phyloP scores from a whole-genome alignment of 768 basidiomycete species.

The Cystobasidiopsis lactophilus region DNA sequence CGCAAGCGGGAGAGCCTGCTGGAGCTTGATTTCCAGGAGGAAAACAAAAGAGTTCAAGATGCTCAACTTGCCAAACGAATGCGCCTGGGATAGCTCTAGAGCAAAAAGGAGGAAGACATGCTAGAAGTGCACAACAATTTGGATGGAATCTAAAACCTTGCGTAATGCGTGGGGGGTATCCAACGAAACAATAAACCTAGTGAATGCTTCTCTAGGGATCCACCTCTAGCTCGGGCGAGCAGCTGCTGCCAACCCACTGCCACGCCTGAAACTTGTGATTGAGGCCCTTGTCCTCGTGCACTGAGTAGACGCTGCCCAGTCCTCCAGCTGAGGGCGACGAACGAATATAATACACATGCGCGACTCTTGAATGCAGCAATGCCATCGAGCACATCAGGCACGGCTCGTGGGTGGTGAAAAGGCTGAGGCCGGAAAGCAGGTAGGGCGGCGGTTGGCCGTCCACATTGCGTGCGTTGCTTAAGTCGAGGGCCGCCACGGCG shows the following conservation, averaged over 20 bases:
- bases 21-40: too few species aligned
- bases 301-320: slow-evolving; percentile 46
- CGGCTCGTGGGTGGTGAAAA: slow-evolving; percentile 89
- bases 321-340: slow-evolving; percentile 65
- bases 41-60: too few species aligned
- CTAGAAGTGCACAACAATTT: too few species aligned
- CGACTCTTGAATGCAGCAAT: slow-evolving; percentile 77
- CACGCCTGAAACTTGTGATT: slow-evolving; percentile 70
- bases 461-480: slow-evolving; percentile 3
- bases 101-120: too few species aligned
- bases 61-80: too few species aligned
- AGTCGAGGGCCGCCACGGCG: slow-evolving; percentile 15
- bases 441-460: slow-evolving; percentile 56
- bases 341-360: slow-evolving; percentile 44
- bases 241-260: slow-evolving; percentile 32
- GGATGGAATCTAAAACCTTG: too few species aligned
- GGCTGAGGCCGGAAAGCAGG: slow-evolving; percentile 55
- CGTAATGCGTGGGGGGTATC: too few species aligned
- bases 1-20: too few species aligned
- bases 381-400: slow-evolving; percentile 98
- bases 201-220: neutral
- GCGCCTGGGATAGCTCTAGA: too few species aligned
- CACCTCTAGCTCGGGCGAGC: neutral
- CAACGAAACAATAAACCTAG: too few species aligned
- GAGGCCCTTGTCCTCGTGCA: slow-evolving; percentile 60